Conservation (phyloP, 345 rosid species). For the Eucalyptus polyanthemos region DNA sequence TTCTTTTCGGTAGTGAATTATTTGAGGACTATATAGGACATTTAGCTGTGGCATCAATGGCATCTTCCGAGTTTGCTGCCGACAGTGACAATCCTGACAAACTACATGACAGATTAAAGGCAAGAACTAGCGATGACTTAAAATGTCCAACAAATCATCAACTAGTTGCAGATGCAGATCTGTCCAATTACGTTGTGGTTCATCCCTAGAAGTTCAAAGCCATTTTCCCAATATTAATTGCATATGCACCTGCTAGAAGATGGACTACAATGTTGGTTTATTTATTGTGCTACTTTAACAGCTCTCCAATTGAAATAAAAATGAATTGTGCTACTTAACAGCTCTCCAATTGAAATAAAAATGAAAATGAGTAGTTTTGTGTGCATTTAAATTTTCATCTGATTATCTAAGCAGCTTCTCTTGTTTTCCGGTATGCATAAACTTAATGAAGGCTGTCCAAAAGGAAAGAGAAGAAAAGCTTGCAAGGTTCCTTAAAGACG, state of each 20-base stretch:
- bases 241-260: background rate
- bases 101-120: conserved; percentile 67
- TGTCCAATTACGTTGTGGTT: background rate
- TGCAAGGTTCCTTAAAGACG: conserved; percentile 33
- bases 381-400: background rate
- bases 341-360: no score
- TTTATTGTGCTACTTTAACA: background rate
- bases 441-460: conserved; percentile 37
- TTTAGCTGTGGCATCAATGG: conserved; percentile 80
- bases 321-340: background rate
- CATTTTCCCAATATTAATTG: background rate
- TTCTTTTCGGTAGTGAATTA: conserved; percentile 91
- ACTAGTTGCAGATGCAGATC: background rate
- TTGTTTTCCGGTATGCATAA: background rate
- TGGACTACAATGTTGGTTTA: background rate
- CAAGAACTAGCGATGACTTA: background rate
- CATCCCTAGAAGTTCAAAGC: background rate
- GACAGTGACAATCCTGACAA: conserved; percentile 49
- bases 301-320: background rate
- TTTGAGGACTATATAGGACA: conserved; percentile 95
- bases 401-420: background rate
- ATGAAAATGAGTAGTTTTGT: background rate
- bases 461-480: conserved; percentile 72
- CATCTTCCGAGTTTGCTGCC: conserved; percentile 54
- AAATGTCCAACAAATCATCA: background rate